These are phyloP conservation scores for Cystoisospora suis DNA, from an alignment of 169 alveolate genomes.

Conservation along the genomic window DNA sequence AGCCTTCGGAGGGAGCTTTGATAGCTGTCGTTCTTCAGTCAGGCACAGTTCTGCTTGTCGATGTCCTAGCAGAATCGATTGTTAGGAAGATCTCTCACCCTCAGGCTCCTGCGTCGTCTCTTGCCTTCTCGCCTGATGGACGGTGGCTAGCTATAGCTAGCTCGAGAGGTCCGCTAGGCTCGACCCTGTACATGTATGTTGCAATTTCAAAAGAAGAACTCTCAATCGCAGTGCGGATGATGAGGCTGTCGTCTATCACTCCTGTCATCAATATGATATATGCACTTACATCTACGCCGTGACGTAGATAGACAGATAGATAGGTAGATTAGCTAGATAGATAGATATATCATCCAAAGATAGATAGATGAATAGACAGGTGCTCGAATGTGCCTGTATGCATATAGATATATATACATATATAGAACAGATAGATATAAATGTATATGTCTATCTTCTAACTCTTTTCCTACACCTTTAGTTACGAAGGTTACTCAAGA, in stretches of 20 bases:
- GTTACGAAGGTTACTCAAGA: too few species aligned
- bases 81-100: neutral
- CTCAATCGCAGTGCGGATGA: too few species aligned
- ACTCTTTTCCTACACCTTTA: too few species aligned
- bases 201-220: neutral
- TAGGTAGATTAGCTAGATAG: neutral
- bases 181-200: conserved; percentile 13
- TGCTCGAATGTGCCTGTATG: neutral
- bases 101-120: neutral
- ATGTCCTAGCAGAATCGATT: neutral
- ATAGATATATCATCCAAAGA: neutral
- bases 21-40: neutral
- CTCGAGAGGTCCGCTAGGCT: conserved; percentile 1
- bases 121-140: conserved; percentile 32
- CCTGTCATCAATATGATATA: neutral
- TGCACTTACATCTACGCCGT: neutral
- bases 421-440: too few species aligned
- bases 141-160: conserved; percentile 40
- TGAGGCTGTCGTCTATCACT: neutral
- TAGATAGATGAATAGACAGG: neutral
- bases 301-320: neutral
- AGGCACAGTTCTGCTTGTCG: conserved; percentile 22
- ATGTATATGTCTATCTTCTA: too few species aligned
- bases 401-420: neutral
- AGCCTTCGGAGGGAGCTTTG: neutral